Conservation (phyloP, 2,329 filamentous ascomycete genomes). For the Ascochyta rabiei region DNA sequence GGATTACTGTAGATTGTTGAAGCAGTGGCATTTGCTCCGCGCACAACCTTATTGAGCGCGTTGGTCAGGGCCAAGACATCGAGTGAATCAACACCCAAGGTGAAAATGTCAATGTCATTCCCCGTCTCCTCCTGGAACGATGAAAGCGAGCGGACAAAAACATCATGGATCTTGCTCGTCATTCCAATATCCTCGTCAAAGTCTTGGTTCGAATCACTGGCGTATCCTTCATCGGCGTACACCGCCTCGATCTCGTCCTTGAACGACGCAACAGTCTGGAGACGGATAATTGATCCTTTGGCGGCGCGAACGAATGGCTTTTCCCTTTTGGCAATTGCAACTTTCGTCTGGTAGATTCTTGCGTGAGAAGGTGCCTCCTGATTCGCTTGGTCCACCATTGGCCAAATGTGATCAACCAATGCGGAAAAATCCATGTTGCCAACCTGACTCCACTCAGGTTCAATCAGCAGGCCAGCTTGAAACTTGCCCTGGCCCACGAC, state of each 20-base stretch:
- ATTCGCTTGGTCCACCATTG: constrained; percentile 29
- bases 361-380: constrained; percentile 29
- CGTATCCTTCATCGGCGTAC: constrained; percentile 18
- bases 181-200: background rate
- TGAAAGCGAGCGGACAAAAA: background rate
- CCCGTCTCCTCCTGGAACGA: background rate
- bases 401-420: constrained; percentile 33
- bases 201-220: background rate
- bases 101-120: constrained; percentile 19
- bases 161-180: background rate
- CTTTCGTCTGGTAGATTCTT: constrained; percentile 22
- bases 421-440: background rate
- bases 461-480: constrained; percentile 29
- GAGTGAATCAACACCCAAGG: constrained; percentile 27
- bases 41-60: constrained; percentile 16
- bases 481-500: constrained; percentile 28
- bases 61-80: constrained; percentile 18
- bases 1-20: constrained; percentile 7
- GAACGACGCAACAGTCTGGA: constrained; percentile 27
- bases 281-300: constrained; percentile 35
- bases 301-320: constrained; percentile 25
- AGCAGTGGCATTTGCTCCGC: background rate
- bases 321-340: constrained; percentile 18
- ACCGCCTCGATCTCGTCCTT: constrained; percentile 31
- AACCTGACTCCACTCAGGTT: constrained; percentile 15